A percentile compares a stretch with the other conserved stretches of the same genome.
These are phyloP conservation scores for Phytophthora europaea DNA, from an alignment of 352 stramenopile species.

Conservation along the genomic window DNA sequence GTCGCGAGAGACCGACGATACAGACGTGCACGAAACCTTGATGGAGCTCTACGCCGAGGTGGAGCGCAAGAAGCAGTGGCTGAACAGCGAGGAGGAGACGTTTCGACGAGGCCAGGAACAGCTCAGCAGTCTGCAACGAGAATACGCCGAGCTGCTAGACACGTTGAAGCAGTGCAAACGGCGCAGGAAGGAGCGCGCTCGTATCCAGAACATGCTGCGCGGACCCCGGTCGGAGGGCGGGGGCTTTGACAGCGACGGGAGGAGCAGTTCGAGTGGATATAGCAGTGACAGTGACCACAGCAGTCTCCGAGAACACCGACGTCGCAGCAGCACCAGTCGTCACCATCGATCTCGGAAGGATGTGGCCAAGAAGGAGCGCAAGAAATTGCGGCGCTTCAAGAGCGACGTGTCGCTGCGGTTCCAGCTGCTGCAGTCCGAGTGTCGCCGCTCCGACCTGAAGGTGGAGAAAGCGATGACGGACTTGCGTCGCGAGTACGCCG, in stretches of 20 bases:
- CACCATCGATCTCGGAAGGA: constrained; percentile 18
- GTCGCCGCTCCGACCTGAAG: constrained; percentile 60
- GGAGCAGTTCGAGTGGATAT: constrained; percentile 18
- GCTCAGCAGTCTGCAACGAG: constrained; percentile 41
- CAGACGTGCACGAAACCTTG: constrained; percentile 42
- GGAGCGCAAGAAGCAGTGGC: constrained; percentile 48
- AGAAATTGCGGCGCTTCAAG: constrained; percentile 50
- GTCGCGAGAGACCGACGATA: constrained; percentile 22
- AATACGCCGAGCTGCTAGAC: constrained; percentile 51
- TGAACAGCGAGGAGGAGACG: constrained; percentile 46
- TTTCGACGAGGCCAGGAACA: constrained; percentile 40
- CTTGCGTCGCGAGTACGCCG: constrained; percentile 70
- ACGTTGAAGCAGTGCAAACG: constrained; percentile 52
- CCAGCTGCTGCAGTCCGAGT: constrained; percentile 72
- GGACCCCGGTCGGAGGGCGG: constrained; percentile 21
- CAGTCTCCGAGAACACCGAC: constrained; percentile 3
- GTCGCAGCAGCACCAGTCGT: constrained; percentile 7
- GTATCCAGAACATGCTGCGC: constrained; percentile 45
- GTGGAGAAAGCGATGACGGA: constrained; percentile 62
- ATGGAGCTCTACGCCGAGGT: constrained; percentile 34
- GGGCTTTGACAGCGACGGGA: constrained; percentile 16
- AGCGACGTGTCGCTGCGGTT: constrained; percentile 63
- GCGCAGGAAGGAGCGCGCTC: constrained; percentile 42
- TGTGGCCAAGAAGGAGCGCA: constrained; percentile 53
- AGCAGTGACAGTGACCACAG: constrained; percentile 25